Base-by-base conservation (phyloP, 2,329 filamentous ascomycete species). In the Hawksworthiomyces lignivorus region DNA sequence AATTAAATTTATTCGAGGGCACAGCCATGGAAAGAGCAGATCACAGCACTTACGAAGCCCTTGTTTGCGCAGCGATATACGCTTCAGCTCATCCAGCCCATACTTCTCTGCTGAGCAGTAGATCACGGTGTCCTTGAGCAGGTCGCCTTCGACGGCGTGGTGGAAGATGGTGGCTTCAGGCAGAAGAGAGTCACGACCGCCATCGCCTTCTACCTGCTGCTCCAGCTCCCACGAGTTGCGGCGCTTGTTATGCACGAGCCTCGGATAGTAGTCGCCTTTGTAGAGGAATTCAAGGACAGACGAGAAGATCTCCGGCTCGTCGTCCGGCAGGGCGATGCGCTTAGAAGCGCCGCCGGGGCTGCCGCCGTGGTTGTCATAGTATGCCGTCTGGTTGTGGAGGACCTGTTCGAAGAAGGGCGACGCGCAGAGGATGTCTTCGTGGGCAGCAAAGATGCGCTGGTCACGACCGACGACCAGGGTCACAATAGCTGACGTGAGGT, bases 241-340 rank as follows among this genome's bases (percentile, higher is more conserved):
- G 49, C 82, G 80, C 68, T 88, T 87, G 66, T 90, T 87, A 64
- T 87, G 87, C 43, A 87, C 65, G 19, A 94, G 72, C 15, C 84
- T 82, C 4, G 89, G 88, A 53, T 82, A 89, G 67, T 95, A 95
- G 63, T 95, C 89, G 50, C 88, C 88, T 65, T 94, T 94, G 74
- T 94, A 94, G 43, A 96, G 78, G 53, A 84, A 95, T 59, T 96
- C 89, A 43, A 96, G 79, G 10, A 96, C 74, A 6, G 84, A 88
- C 7, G 87, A 94, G 62, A 96, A 89, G 55, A 94, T 82, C 60
- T 94, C 87, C 17, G 89, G 87, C 53, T 89, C 82, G 62, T 95
- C 89, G 46, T 90, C 80, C 2, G 87, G 83, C 2, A 95, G 76
- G 39, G 82, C 74, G 58, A 95, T 83, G 41, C 82, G 80, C 64